Percentiles rank a stretch among this genome's conserved stretches.
Conservation (phyloP, 768 basidiomycete genomes). For the Hericium coralloides region DNA sequence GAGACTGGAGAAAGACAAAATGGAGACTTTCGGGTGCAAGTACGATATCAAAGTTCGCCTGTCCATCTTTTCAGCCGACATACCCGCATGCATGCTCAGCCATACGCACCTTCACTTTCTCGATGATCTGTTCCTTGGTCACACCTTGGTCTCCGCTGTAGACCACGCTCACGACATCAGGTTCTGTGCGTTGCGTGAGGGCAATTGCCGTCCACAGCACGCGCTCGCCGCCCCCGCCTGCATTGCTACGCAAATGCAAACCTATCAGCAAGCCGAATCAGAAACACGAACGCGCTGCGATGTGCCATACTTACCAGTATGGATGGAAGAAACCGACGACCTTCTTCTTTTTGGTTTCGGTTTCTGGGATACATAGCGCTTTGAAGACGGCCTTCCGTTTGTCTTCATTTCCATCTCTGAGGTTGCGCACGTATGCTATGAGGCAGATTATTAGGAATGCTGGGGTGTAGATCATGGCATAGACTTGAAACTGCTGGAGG, state of each 20-base stretch:
- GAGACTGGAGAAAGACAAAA: conserved; percentile 72
- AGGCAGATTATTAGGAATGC: neutral
- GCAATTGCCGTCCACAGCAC: conserved; percentile 91
- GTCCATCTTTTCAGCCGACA: neutral
- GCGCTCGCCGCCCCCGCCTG: conserved; percentile 93
- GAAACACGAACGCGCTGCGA: conserved; percentile 5
- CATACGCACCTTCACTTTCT: conserved; percentile 61
- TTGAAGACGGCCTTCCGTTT: neutral
- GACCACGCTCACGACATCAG: conserved; percentile 62
- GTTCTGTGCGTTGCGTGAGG: conserved; percentile 59
- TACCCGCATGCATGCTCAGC: no score
- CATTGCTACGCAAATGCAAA: conserved; percentile 50
- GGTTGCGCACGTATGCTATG: neutral
- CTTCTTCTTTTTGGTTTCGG: conserved; percentile 13
- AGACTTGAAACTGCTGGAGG: no score
- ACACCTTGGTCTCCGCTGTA: conserved; percentile 86
- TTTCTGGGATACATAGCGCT: conserved; percentile 3
- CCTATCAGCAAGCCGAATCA: conserved; percentile 16
- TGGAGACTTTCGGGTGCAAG: conserved; percentile 58
- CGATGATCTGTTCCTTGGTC: conserved; percentile 71
- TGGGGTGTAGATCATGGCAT: neutral
- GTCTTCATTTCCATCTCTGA: neutral
- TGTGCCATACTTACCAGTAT: conserved; percentile 61
- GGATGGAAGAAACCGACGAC: conserved; percentile 91
- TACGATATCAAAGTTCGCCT: conserved; percentile 77